phyloP scores from a whole-genome alignment of 495 filamentous ascomycete genomes.

The Neurospora terricola region DNA sequence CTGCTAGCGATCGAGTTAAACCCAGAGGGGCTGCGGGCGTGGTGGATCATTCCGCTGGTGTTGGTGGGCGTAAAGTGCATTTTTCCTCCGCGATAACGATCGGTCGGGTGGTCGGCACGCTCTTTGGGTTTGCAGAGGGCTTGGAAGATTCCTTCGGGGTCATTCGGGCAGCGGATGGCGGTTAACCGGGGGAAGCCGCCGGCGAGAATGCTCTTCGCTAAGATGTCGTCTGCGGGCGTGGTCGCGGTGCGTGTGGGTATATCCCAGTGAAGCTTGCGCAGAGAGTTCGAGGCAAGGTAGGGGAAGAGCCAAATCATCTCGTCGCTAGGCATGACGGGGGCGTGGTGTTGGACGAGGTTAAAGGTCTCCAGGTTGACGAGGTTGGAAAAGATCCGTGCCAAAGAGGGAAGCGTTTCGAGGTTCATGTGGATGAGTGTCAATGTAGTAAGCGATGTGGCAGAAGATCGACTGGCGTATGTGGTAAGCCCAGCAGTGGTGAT shows the following conservation, averaged over 20 bases:
- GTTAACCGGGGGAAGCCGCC: conserved; percentile 63
- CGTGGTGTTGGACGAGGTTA: conserved; percentile 56
- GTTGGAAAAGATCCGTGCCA: conserved; percentile 67
- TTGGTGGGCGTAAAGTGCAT: conserved; percentile 5
- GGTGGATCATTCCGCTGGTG: neutral
- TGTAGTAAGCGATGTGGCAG: conserved; percentile 45
- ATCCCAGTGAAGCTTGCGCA: conserved; percentile 76
- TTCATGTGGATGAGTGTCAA: conserved; percentile 58
- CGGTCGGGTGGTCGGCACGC: conserved; percentile 22
- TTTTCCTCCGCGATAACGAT: conserved; percentile 27
- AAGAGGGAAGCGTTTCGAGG: conserved; percentile 53
- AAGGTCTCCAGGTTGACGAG: conserved; percentile 54
- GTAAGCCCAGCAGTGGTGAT: conserved; percentile 69
- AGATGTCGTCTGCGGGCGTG: conserved; percentile 52
- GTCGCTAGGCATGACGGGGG: conserved; percentile 49
- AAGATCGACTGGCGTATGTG: conserved; percentile 52
- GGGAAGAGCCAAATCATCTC: conserved; percentile 55
- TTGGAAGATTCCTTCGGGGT: conserved; percentile 65
- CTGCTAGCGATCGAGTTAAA: neutral
- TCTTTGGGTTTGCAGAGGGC: conserved; percentile 52
- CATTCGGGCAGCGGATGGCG: conserved; percentile 59
- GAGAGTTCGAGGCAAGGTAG: conserved; percentile 55
- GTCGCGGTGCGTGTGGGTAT: conserved; percentile 41
- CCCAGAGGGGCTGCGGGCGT: neutral
- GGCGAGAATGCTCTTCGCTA: conserved; percentile 61